Conservation (phyloP, 768 basidiomycete genomes). For the Hemileccinum impolitum region DNA sequence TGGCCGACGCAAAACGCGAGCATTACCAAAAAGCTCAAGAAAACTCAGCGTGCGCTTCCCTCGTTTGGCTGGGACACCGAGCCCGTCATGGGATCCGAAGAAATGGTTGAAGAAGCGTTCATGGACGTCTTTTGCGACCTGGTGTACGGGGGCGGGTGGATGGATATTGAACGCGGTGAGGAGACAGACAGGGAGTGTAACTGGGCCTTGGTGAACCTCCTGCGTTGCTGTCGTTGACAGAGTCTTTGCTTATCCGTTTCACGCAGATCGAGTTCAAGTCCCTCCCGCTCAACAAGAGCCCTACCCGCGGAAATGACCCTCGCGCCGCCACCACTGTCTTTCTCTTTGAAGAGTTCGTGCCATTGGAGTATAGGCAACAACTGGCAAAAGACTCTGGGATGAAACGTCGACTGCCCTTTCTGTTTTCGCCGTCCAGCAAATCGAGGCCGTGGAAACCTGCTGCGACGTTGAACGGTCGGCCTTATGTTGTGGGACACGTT, state of each 20-base stretch:
- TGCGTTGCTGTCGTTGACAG: not conserved
- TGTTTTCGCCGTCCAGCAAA: constrained; percentile 52
- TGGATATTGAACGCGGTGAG: constrained; percentile 71
- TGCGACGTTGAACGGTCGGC: constrained; percentile 75
- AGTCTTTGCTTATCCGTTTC: constrained; percentile 2
- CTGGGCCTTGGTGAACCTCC: constrained; percentile 77
- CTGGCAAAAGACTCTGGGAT: constrained; percentile 52
- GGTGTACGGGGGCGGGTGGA: constrained; percentile 81
- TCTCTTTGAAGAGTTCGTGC: constrained; percentile 93
- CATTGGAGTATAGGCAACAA: constrained; percentile 79
- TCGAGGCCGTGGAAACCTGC: constrained; percentile 73
- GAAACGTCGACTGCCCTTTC: constrained; percentile 63
- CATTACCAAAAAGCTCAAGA: constrained; percentile 76
- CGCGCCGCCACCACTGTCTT: constrained; percentile 71
- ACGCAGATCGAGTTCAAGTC: constrained; percentile 88
- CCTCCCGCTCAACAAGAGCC: constrained; percentile 42
- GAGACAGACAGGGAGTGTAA: constrained; percentile 79
- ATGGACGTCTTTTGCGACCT: constrained; percentile 83
- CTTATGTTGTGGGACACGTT: constrained; percentile 63
- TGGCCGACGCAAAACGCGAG: constrained; percentile 78
- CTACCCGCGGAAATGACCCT: constrained; percentile 47
- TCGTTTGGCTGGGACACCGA: constrained; percentile 93
- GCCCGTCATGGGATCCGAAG: constrained; percentile 72
- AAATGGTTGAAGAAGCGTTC: constrained; percentile 88
- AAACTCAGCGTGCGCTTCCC: constrained; percentile 67